Evolutionary conservation across 2,329 filamentous ascomycete genomes (phyloP), one percentile per base, ranked within the genome.

Genomic region (Cordyceps cicadae): DNA sequence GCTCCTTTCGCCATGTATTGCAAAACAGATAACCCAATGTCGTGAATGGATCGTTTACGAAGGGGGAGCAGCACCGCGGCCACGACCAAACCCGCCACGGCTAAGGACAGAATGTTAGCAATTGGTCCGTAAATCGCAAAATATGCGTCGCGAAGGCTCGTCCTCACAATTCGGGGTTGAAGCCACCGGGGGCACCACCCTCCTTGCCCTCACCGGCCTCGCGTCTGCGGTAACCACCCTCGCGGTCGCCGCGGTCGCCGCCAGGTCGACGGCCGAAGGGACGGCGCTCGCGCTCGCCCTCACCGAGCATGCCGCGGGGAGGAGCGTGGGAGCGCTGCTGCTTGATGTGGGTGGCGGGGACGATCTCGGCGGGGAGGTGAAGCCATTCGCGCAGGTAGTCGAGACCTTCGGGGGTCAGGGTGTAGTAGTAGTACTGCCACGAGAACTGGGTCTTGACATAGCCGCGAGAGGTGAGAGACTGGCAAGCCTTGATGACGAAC

Each of bases 361-460:
- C 94, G 76, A 99, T 97, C 87, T 99, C 94, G 77, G 94, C 92
- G 74, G 94, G 94, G 73, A 99, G 89, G 83, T 99, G 94, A 73
- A 99, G 92, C 94, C 94, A 99, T 86, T 99, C 94, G 77, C 94
- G 93, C 79, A 99, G 92, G 87, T 99, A 99, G 85, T 97, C 93
- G 78, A 99, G 93, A 82, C 94, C 94, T 86, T 97, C 92, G 76
- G 92, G 90, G 78, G 93, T 97, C 81, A 99, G 88, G 81, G 94
- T 97, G 88, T 99, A 99, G 90, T 99, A 99, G 89, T 97, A 96
- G 87, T 92, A 96, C 83, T 96, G 92, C 92, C 92, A 96, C 70
- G 92, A 96, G 89, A 99, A 99, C 81, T 95, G 94, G 73, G 94
- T 99, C 90, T 99, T 99, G 82, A 99, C 87, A 81, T 90, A 97